These are phyloP conservation scores for Pezicula neosporulosa DNA, from an alignment of 2,329 filamentous ascomycete genomes.

Conservation along the genomic window DNA sequence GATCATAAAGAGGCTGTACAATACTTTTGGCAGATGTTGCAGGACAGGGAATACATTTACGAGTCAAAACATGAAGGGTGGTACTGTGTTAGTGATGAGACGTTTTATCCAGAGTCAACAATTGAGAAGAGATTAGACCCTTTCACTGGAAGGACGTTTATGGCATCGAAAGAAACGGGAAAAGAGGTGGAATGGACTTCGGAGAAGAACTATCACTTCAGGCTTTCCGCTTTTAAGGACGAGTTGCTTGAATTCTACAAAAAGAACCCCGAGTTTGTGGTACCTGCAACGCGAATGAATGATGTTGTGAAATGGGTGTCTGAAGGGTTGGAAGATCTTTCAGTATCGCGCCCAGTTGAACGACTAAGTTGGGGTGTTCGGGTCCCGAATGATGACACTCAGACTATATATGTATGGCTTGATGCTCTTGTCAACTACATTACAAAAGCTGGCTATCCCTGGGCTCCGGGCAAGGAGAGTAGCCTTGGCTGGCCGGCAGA, in stretches of 20 bases:
- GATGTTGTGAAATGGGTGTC: constrained; percentile 76
- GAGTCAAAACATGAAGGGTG: constrained; percentile 85
- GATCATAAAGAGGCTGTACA: constrained; percentile 82
- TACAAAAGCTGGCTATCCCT: constrained; percentile 83
- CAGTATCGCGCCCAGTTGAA: constrained; percentile 76
- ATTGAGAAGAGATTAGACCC: constrained; percentile 75
- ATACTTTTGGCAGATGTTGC: constrained; percentile 82
- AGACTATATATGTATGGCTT: constrained; percentile 98
- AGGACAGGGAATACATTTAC: constrained; percentile 76
- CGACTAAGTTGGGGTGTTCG: constrained; percentile 84
- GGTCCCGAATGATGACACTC: constrained; percentile 77
- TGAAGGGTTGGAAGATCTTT: constrained; percentile 79
- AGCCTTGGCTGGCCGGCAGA: constrained; percentile 82
- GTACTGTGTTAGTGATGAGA: constrained; percentile 97
- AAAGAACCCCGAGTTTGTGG: constrained; percentile 73
- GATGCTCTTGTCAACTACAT: constrained; percentile 95
- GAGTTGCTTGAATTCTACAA: constrained; percentile 75
- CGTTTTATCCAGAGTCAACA: constrained; percentile 80
- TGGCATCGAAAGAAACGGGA: constrained; percentile 81
- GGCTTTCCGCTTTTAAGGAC: constrained; percentile 79
- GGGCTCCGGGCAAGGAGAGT: constrained; percentile 61
- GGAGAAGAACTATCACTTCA: constrained; percentile 94
- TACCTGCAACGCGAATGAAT: constrained; percentile 69
- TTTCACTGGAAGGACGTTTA: constrained; percentile 76
- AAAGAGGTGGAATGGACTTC: constrained; percentile 94